Base-by-base conservation (phyloP, 257 asterid genomes). In the Solanum virginianum region DNA sequence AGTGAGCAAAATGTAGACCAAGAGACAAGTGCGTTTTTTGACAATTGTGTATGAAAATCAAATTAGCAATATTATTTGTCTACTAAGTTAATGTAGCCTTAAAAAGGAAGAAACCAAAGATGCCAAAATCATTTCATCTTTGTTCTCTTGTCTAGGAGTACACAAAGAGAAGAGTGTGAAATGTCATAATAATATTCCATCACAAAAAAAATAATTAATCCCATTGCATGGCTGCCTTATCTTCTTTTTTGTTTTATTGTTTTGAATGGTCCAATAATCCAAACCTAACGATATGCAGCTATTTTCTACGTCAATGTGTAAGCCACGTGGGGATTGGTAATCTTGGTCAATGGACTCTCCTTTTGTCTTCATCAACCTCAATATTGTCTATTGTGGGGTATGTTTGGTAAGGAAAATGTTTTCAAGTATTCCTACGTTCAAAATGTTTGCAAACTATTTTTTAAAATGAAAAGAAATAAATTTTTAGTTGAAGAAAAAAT, bases 241-340 rank as follows among this genome's bases (percentile, higher is more conserved):
- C 8, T 8, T 74, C 39, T 74, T 13, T 45, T 22, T 4, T 9
- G 2, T 18, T 8, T 70, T n/a, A 47, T 47, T 74, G 8, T n/a
- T 47, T 1, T 13, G 60, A 22, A 74, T 74, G 41, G 60, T 74
- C 81, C 81, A 74, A 74, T 87, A 74, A 74, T 88, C 85, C 13
- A 83, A 86, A 88, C 91, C 92, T 84, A 91, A 88, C 88, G 54
- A 80, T 13, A n/a, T 7, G 26, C 54, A 54, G 70, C 88, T 72
- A 85, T 36, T 88, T 92, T 90, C 93, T 84, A 89, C 90, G 90
- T 75, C 85, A 86, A 22, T 54, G 83, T 65, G 89, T 84, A 87
- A 56, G 70, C 92, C 91, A 91, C 90, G 91, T 88, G 86, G 84
- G 87, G 70, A 86, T 71, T 45, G 83, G 87, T 74, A 41, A 24